Conservation (phyloP, 768 basidiomycete genomes). For the Baorangia bicolor region DNA sequence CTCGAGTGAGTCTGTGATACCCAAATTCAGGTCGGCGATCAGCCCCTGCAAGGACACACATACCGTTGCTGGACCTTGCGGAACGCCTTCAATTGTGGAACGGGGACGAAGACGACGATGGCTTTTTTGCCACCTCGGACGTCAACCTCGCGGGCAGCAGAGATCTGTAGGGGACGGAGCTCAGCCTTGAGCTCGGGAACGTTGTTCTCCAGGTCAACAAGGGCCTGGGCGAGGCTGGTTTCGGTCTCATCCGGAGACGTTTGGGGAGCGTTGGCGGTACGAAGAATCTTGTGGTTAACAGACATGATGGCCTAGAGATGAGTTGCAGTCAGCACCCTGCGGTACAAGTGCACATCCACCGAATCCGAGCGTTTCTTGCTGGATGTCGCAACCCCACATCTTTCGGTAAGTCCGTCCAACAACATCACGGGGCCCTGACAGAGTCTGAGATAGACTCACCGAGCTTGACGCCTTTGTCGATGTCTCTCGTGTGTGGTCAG, state of each 20-base stretch:
- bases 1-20: conserved; percentile 81
- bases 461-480: conserved; percentile 62
- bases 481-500: conserved; percentile 28
- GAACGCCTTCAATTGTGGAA: conserved; percentile 97
- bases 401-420: conserved; percentile 24
- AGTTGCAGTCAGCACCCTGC: conserved; percentile 44
- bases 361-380: conserved; percentile 33
- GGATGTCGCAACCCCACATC: conserved; percentile 14
- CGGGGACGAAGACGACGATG: conserved; percentile 96
- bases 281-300: conserved; percentile 83
- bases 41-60: background rate
- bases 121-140: conserved; percentile 99
- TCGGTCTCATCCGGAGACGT: conserved; percentile 91
- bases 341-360: conserved; percentile 52
- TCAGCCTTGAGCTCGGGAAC: conserved; percentile 98
- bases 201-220: conserved; percentile 97
- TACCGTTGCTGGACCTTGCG: conserved; percentile 97
- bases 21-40: conserved; percentile 7
- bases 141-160: conserved; percentile 97
- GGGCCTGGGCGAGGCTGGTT: conserved; percentile 87
- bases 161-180: conserved; percentile 94
- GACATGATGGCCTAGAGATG: conserved; percentile 53
- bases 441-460: conserved; percentile 55
- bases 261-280: conserved; percentile 93
- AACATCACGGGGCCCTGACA: conserved; percentile 10